Base-by-base conservation (phyloP, 2,329 filamentous ascomycete species). In the Dactylellina sp. region DNA sequence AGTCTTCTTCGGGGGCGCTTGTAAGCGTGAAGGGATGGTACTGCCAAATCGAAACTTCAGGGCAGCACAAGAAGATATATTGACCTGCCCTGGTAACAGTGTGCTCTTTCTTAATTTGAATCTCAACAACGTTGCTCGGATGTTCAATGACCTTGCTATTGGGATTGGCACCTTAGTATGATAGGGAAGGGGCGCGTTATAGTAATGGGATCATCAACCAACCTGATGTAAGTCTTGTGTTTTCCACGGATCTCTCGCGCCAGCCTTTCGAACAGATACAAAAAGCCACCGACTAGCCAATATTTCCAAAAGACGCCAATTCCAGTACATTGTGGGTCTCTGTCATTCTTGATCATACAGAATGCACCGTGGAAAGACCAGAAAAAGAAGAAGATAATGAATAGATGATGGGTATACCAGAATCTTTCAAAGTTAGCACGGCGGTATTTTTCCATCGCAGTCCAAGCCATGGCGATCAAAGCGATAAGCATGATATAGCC, bases 361-460 rank as follows among this genome's bases (percentile, higher is more conserved):
- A 93, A 95, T 24, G 90, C 90, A 70, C 91, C 92, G 81, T 96
- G 92, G 78, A 94, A 86, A n/a, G 91, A 89, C 91, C 91, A 95
- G 85, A 95, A 93, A 77, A 94, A 84, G 84, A 95, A 95, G 85
- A 95, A 95, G 76, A 94, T 79, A 81, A 94, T 87, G 81, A 95
- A 95, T 80, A 95, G 86, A 83, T 95, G 92, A 82, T 96, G 91
- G 1, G 90, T 92, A 81, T 93, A 93, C 91, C 92, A 96, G 84
- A 95, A 96, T 24, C 91, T 89, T 81, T 94, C 91, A 80, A 92
- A 94, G 83, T 95, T 93, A 75, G 89, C 89, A 61, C 91, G 88
- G 56, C 91, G 86, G 7, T 88, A 87, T 83, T 91, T 91, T 82
- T 94, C 91, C 12, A 91, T 84, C 7, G 91, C 92, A 0, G 91